These are phyloP conservation scores for Gossypium davidsonii DNA, from an alignment of 441 rosid species.

Conservation along the genomic window DNA sequence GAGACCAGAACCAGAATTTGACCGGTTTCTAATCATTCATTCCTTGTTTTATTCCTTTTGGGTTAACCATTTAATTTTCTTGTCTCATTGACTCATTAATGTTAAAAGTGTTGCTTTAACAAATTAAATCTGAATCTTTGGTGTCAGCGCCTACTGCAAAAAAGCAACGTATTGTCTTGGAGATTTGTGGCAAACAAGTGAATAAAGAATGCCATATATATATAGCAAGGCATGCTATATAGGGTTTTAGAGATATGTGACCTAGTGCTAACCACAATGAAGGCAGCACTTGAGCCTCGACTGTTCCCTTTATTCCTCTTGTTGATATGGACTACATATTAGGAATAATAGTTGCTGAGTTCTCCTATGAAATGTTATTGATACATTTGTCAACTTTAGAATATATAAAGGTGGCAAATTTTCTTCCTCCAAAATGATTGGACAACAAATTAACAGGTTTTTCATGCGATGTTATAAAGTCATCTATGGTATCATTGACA, in stretches of 20 bases:
- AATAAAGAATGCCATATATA: neutral
- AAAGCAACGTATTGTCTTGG: constrained; percentile 6
- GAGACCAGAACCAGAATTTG: neutral
- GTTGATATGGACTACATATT: constrained; percentile 24
- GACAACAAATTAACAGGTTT: neutral
- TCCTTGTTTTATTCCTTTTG: neutral
- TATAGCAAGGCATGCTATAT: neutral
- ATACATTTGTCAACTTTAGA: neutral
- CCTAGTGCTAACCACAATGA: neutral
- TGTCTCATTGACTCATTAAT: neutral
- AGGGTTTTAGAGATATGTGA: neutral
- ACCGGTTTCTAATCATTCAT: neutral
- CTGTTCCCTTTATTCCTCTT: constrained; percentile 21
- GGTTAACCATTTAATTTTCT: neutral
- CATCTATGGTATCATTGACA: neutral
- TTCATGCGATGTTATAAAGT: neutral
- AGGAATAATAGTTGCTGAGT: neutral
- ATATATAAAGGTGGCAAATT: neutral
- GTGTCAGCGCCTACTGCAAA: neutral
- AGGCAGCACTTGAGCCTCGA: neutral
- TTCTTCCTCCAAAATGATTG: neutral
- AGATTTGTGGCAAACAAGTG: constrained; percentile 1
- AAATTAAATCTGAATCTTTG: constrained; percentile 4
- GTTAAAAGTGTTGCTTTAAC: neutral
- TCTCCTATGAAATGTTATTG: neutral